Percentiles rank a stretch among this genome's conserved stretches.
Conservation (phyloP, 1,284 basidiomycete species). For the Microbotryum violaceum region DNA sequence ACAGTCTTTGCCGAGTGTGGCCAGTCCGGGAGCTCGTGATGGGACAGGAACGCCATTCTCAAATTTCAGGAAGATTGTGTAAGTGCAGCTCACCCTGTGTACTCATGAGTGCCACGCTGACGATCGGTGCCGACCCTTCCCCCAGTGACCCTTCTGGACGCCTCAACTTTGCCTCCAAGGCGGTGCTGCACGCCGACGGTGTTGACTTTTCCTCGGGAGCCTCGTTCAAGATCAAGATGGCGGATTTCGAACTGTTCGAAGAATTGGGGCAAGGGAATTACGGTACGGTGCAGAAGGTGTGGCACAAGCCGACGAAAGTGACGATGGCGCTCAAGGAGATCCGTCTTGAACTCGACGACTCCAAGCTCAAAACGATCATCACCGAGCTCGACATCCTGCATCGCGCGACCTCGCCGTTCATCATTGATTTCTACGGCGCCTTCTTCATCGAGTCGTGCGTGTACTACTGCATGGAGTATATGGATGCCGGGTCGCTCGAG, state of each 20-base stretch:
- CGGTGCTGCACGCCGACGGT: slow-evolving; percentile 80
- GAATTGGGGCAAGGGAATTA: slow-evolving; percentile 96
- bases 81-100: slow-evolving; percentile 40
- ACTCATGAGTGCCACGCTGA: neutral
- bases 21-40: slow-evolving; percentile 12
- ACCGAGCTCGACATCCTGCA: slow-evolving; percentile 98
- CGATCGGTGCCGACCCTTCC: slow-evolving; percentile 11
- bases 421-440: slow-evolving; percentile 97
- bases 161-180: slow-evolving; percentile 88
- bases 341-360: slow-evolving; percentile 88
- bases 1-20: slow-evolving; percentile 6
- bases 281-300: slow-evolving; percentile 90
- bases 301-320: slow-evolving; percentile 89
- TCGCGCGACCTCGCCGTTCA: slow-evolving; percentile 79
- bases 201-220: slow-evolving; percentile 92
- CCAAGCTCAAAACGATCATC: slow-evolving; percentile 90
- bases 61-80: slow-evolving; percentile 93
- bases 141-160: slow-evolving; percentile 74
- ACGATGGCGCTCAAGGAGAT: slow-evolving; percentile 99
- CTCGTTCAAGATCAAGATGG: slow-evolving; percentile 78
- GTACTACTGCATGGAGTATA: slow-evolving; percentile 99
- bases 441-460: slow-evolving; percentile 99
- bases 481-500: slow-evolving; percentile 93
- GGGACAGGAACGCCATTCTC: slow-evolving; percentile 65
- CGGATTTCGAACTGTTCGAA: slow-evolving; percentile 80